Percentiles rank a stretch among this genome's conserved stretches.
Evolutionary conservation across 2,329 filamentous ascomycete species (phyloP).

Genomic region (Macrophomina tecta): DNA sequence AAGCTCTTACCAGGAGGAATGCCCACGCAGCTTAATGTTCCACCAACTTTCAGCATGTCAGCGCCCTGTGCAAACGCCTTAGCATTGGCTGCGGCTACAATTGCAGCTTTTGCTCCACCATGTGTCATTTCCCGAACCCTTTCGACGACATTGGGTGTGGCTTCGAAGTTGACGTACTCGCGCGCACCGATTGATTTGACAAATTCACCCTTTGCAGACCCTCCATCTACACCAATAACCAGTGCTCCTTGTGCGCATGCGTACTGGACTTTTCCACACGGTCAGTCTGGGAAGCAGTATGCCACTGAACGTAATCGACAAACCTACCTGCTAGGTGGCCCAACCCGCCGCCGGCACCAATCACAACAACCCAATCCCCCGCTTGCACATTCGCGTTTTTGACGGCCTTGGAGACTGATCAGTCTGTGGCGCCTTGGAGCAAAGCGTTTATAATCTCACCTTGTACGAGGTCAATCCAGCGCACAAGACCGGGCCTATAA

Average conservation of each 20-base stretch:
- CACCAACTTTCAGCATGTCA: constrained; percentile 53
- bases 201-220: constrained; percentile 47
- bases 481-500: constrained; percentile 52
- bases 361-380: constrained; percentile 51
- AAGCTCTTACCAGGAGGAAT: constrained; percentile 47
- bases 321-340: constrained; percentile 47
- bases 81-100: constrained; percentile 51
- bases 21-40: constrained; percentile 52
- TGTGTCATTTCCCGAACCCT: constrained; percentile 46
- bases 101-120: constrained; percentile 49
- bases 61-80: constrained; percentile 50
- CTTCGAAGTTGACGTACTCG: constrained; percentile 50
- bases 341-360: constrained; percentile 55
- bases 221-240: constrained; percentile 52
- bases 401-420: constrained; percentile 35
- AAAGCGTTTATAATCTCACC: constrained; percentile 29
- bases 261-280: constrained; percentile 46
- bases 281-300: neutral
- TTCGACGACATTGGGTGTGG: constrained; percentile 40
- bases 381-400: constrained; percentile 48
- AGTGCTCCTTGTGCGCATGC: constrained; percentile 49
- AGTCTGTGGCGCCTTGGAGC: neutral
- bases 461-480: constrained; percentile 54
- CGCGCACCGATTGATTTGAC: constrained; percentile 45
- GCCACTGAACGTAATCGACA: no score